Evolutionary conservation across 2,329 filamentous ascomycete species (phyloP).

Genomic region (Curvularia lunata): DNA sequence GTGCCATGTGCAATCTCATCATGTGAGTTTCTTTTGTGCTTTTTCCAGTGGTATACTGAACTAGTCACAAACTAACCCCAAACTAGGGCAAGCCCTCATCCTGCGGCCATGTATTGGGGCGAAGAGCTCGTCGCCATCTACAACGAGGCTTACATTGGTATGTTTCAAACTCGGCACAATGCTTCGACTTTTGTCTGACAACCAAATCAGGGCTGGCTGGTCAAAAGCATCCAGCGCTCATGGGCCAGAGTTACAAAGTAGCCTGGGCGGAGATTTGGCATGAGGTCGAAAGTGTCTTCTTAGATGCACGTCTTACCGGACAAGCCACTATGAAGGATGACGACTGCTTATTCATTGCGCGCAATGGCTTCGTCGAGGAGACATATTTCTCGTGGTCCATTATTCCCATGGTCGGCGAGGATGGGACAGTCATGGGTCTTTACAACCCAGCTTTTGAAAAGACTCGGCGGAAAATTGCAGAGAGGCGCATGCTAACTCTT

Average conservation of each 20-base stretch:
- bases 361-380: slow-evolving; percentile 75
- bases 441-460: slow-evolving; percentile 86
- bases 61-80: slow-evolving; percentile 8
- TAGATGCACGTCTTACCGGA: slow-evolving; percentile 70
- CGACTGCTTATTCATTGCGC: slow-evolving; percentile 74
- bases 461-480: slow-evolving; percentile 77
- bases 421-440: slow-evolving; percentile 75
- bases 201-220: slow-evolving; percentile 63
- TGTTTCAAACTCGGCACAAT: slow-evolving; percentile 4
- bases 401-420: slow-evolving; percentile 75
- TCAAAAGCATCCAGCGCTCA: slow-evolving; percentile 75
- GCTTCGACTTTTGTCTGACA: slow-evolving; percentile 8
- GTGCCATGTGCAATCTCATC: slow-evolving; percentile 80
- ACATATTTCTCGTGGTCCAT: slow-evolving; percentile 85
- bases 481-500: slow-evolving; percentile 79
- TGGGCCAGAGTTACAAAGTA: slow-evolving; percentile 73
- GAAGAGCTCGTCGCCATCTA: slow-evolving; percentile 71
- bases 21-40: slow-evolving; percentile 57
- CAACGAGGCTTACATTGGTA: slow-evolving; percentile 69
- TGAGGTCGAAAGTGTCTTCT: slow-evolving; percentile 71
- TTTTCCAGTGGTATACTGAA: neutral
- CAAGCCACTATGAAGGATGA: slow-evolving; percentile 87
- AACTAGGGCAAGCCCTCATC: slow-evolving; percentile 51
- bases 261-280: slow-evolving; percentile 79
- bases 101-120: slow-evolving; percentile 81